Evolutionary conservation across 2,329 filamentous ascomycete genomes (phyloP), one percentile per base, ranked within the genome.

Genomic region (Colletotrichum eremochloae): DNA sequence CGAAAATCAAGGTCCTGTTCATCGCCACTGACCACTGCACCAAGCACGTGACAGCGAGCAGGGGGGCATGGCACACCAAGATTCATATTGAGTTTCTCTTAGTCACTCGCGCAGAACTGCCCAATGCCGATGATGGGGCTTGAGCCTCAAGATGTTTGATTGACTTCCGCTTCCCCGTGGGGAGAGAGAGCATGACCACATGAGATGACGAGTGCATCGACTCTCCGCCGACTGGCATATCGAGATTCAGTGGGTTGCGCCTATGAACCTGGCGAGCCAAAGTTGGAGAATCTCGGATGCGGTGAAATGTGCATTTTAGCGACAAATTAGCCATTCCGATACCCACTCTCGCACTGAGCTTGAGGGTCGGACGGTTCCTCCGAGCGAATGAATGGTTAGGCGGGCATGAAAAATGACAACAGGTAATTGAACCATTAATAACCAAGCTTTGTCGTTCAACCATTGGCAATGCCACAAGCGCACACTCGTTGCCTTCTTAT

Each of bases 91-190:
- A 40, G 61, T 52, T 63, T 52, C 61, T 63, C n/a, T 63, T 63
- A 63, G 61, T 63, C 61, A 63, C 61, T 40, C 46, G 46, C 48
- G 46, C 46, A 40, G 46, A 3, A 53, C n/a, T 38, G 38, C 36
- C n/a, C 0, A 5, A 18, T 53, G 46, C n/a, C n/a, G 14, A 63
- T 36, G 61, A 40, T 52, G 46, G 61, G 46, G 18, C 12, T 63
- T n/a, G 12, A 40, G 61, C n/a, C 46, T 63, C 46, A 20, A 38
- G 8, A 14, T 15, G 15, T n/a, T 53, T 36, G 8, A 50, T 42
- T 63, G 33, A 42, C 61, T 31, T 63, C 46, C 14, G 36, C 36
- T 63, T 52, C 61, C 61, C 61, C 61, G 40, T 31, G 61, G 61
- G 61, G 61, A 52, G 61, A 31, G 36, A 46, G 20, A 14, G 44